Evolutionary conservation across 768 basidiomycete genomes (phyloP).

Genomic region (Agaricus sinodeliciosus): DNA sequence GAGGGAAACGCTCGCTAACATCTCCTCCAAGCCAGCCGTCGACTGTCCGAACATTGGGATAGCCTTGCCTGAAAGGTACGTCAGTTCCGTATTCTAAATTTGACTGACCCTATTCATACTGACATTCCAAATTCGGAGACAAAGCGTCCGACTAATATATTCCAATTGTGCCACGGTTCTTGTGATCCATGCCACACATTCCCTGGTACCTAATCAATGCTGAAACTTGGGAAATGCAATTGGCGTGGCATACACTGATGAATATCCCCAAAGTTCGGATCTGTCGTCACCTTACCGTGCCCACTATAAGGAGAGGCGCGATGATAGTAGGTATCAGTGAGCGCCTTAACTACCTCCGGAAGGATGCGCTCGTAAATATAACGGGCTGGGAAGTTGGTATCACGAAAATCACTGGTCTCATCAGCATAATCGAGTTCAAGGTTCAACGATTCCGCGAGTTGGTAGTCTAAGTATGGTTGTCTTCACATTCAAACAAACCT

Average conservation of each 20-base stretch:
- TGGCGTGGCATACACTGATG: constrained; percentile 67
- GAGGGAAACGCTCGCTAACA: constrained; percentile 71
- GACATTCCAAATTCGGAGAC: constrained; percentile 95
- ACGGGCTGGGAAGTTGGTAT: constrained; percentile 83
- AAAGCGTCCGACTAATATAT: constrained; percentile 83
- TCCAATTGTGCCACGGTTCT: constrained; percentile 94
- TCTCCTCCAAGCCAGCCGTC: constrained; percentile 85
- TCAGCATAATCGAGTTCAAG: constrained; percentile 85
- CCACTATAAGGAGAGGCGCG: constrained; percentile 87
- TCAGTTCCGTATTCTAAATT: not conserved
- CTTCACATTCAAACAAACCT: not conserved
- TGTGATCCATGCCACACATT: constrained; percentile 95
- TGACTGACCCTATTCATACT: constrained; percentile 14
- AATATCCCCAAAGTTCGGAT: constrained; percentile 77
- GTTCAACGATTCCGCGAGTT: constrained; percentile 72
- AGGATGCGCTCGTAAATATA: constrained; percentile 86
- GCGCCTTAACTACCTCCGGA: constrained; percentile 61
- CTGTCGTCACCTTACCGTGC: constrained; percentile 61
- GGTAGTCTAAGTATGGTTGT: constrained; percentile 53
- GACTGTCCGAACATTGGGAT: constrained; percentile 83
- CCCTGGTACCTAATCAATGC: constrained; percentile 34
- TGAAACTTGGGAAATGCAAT: not conserved
- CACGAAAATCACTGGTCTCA: constrained; percentile 76
- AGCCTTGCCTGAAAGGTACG: constrained; percentile 67
- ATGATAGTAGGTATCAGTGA: constrained; percentile 73